phyloP scores from a whole-genome alignment of 2,329 filamentous ascomycete species.

The Fusarium camptoceras region DNA sequence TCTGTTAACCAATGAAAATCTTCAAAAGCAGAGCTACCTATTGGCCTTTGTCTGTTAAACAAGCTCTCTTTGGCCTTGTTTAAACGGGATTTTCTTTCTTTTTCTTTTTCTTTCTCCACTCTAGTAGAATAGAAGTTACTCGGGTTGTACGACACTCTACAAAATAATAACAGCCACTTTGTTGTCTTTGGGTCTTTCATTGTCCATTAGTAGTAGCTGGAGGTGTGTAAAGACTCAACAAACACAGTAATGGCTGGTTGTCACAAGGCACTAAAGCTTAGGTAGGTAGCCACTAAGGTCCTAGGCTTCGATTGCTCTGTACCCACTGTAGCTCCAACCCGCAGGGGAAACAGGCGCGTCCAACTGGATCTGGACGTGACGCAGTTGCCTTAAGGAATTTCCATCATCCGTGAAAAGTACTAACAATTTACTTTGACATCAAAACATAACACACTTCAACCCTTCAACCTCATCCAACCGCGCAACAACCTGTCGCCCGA shows the following conservation, averaged over 20 bases:
- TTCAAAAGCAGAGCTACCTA: not conserved
- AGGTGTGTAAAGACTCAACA: too few species aligned
- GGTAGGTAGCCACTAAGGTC: not conserved
- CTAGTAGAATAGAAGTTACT: not conserved
- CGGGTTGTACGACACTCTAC: not conserved
- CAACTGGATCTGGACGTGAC: slow-evolving; percentile 51
- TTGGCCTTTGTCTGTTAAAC: not conserved
- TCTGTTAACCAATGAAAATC: slow-evolving; percentile 5
- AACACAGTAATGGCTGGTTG: not conserved
- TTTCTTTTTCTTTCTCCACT: not conserved
- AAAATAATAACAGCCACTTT: not conserved
- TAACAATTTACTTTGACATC: slow-evolving; percentile 20
- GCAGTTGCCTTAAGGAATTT: slow-evolving; percentile 48
- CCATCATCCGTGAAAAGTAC: slow-evolving; percentile 44
- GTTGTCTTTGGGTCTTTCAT: not conserved
- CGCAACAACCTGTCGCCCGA: slow-evolving; percentile 25
- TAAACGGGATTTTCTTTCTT: not conserved
- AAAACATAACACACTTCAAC: slow-evolving; percentile 33
- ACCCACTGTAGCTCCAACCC: slow-evolving; percentile 38
- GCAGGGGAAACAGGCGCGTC: slow-evolving; percentile 47
- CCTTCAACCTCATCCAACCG: slow-evolving; percentile 32
- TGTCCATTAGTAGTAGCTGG: not conserved
- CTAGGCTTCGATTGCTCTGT: slow-evolving; percentile 5
- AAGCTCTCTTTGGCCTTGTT: not conserved
- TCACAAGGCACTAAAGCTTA: slow-evolving; percentile 13